Conservation (phyloP, 148 eudicot genomes). For the Vaccinium corymbosum region DNA sequence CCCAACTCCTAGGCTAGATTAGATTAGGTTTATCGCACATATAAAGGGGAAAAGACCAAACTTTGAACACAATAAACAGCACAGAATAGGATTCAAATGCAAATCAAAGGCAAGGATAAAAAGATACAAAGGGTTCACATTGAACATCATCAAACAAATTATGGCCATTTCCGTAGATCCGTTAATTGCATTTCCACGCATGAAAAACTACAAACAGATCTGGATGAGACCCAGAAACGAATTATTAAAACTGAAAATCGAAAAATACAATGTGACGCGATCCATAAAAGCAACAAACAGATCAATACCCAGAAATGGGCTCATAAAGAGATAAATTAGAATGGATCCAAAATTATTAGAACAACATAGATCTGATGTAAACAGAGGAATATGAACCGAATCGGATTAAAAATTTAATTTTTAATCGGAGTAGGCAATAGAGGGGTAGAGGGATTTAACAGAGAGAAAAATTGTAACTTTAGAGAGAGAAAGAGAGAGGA, state of each 20-base stretch:
- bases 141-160: not conserved
- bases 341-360: conserved; percentile 6
- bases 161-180: not conserved
- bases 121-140: not conserved
- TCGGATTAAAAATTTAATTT: not conserved
- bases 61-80: not conserved
- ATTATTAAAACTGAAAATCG: not conserved
- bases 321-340: not conserved
- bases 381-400: not conserved
- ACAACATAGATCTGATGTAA: conserved; percentile 17
- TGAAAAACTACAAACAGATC: not conserved
- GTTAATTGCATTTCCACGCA: conserved; percentile 4
- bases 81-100: not conserved
- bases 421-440: not conserved
- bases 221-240: not conserved
- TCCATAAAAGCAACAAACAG: not conserved
- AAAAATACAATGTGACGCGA: not conserved
- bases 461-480: conserved; percentile 18
- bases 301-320: not conserved
- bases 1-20: not conserved
- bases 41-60: not conserved
- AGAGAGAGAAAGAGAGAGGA: conserved; percentile 18
- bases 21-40: not conserved
- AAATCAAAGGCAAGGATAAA: not conserved
- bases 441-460: conserved; percentile 9